Base-by-base conservation (phyloP, 352 stramenopile species). In the Globisporangium barbulae region DNA sequence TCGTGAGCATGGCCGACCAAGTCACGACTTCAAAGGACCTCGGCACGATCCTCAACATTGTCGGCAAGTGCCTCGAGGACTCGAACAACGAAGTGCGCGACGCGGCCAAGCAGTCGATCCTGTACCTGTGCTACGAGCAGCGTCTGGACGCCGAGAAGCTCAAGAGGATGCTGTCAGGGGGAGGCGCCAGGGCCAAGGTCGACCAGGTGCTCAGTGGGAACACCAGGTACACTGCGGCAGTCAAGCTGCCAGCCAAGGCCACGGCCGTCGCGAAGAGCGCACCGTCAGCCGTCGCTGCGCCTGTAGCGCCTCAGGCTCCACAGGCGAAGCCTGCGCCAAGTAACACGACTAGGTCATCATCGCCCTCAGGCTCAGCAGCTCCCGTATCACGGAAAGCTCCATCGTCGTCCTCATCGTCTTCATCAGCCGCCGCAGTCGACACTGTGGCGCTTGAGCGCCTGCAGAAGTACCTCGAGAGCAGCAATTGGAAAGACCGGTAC, bases 401-500 rank as follows among this genome's bases (percentile, higher is more conserved):
- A 19, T 12, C 41, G 5, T 47, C 41, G 21, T 47, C 41, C 8
- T n/a, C 41, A 47, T 21, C 19, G 12, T 57, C 50, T 19, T 19
- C 17, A 12, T 28, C 42, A n/a, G 13, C 25, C 35, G 25, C 44
- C 7, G 28, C 41, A 5, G 45, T 89, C n/a, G 79, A 89, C 30
- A 48, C 44, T 12, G 73, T 84, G 1, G 63, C 67, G 12, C 54
- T 94, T 12, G 54, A 65, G 57, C 53, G 53, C n/a, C 56, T 94
- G 12, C 62, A 78, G 5, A 74, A 67, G 12, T 75, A 76, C 22
- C 76, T 94, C 17, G 74, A 88, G 5, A 91, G 80, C 53, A 82
- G 64, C 64, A 91, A 91, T 61, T 94, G 83, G 85, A 91, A 90
- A 69, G 83, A 91, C 49, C 83, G 85, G 0, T 85, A 85, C 25